Base-by-base conservation (phyloP, 176 grass and related monocot species). In the Rhipidocladum racemiflorum region DNA sequence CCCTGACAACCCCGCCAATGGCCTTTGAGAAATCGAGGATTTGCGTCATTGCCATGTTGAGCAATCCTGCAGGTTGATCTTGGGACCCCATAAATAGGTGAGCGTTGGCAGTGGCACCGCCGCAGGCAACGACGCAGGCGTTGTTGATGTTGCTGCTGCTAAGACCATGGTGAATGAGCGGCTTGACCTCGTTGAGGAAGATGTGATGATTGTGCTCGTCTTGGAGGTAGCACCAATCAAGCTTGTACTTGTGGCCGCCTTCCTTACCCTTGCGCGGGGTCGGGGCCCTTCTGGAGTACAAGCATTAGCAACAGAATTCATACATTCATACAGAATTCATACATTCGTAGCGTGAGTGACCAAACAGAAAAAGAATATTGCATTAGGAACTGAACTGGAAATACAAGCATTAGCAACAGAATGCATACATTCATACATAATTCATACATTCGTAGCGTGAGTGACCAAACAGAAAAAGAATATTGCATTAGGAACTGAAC, bases 21-120 rank as follows among this genome's bases (percentile, higher is more conserved):
- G 71, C 11, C 9, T 79, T 54, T 14, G 84, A 59, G 9, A 75
- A 53, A 0, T 27, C 23, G 24, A 94, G 25, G 39, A 94, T 83
- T 77, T 85, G 55, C 3, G 15, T 57, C 49, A 94, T 66, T 3
- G 84, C 78, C 68, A 87, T 87, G 34, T 49, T 24, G 48, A 86
- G 79, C 79, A 94, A 83, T 39, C 87, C n/a, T n/a, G n/a, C 87
- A 48, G 74, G 73, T 23, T 87, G 71, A 48, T 87, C 56, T 9
- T 68, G 12, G 13, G 75, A 84, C 3, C 85, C 91, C 40, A 35
- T 69, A 34, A 85, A 61, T 6, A 85, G 69, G 24, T 62, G 0
- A n/a, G 65, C 46, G 7, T 81, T 89, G 61, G 69, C 30, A 13
- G 32, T 6, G 40, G 76, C 76, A 7, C 17, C 32, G 35, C 87